Conservation (phyloP, 1,139 yeast genomes). For the Candida sp. region DNA sequence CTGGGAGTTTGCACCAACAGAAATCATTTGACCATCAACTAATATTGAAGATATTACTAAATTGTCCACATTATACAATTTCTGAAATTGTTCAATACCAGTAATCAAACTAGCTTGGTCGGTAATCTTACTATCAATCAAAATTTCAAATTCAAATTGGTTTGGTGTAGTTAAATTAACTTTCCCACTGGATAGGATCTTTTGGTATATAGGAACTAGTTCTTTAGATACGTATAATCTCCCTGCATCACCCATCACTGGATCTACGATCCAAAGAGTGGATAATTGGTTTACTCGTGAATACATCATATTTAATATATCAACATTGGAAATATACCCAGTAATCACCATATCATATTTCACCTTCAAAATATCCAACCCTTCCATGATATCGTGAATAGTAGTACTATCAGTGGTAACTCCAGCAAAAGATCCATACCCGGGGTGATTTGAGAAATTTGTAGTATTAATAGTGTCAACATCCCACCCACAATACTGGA, state of each 20-base stretch:
- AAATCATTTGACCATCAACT: slow-evolving; percentile 25
- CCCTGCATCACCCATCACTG: slow-evolving; percentile 41
- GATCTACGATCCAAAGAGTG: slow-evolving; percentile 31
- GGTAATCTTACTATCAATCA: slow-evolving; percentile 19
- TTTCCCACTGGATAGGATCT: slow-evolving; percentile 21
- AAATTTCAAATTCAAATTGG: slow-evolving; percentile 37
- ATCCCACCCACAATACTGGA: slow-evolving; percentile 43
- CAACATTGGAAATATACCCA: slow-evolving; percentile 68
- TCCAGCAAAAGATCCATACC: slow-evolving; percentile 40
- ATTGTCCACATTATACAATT: slow-evolving; percentile 19
- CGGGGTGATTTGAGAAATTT: slow-evolving; percentile 43
- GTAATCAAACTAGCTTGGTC: slow-evolving; percentile 17
- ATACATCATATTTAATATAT: slow-evolving; percentile 23
- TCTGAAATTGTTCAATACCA: slow-evolving; percentile 19
- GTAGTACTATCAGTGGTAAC: slow-evolving; percentile 8
- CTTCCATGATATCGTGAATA: slow-evolving; percentile 18
- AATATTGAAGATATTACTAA: slow-evolving; percentile 35
- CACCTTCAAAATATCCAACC: slow-evolving; percentile 16
- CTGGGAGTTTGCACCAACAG: slow-evolving; percentile 26
- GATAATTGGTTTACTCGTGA: slow-evolving; percentile 4
- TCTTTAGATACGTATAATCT: slow-evolving; percentile 31
- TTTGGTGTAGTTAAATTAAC: slow-evolving; percentile 37
- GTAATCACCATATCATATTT: slow-evolving; percentile 62
- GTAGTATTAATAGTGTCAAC: slow-evolving; percentile 42
- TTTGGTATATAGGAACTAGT: slow-evolving; percentile 26